Evolutionary conservation across 805 yeast species (phyloP).

Genomic region (Kockiozyma suomiensis): DNA sequence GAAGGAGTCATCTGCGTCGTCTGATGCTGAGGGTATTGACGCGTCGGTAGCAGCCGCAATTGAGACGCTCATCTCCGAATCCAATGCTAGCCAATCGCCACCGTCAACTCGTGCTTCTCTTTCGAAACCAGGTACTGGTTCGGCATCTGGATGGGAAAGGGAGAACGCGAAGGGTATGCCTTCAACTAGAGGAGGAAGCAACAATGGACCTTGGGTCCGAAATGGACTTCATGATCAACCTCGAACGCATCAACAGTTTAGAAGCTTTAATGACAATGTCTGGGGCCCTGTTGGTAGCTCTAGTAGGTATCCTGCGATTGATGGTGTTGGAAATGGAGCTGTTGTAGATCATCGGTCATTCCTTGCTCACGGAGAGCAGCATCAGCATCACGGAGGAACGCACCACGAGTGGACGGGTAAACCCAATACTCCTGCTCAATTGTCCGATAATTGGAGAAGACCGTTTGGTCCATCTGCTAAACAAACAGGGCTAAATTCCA

Average conservation of each 20-base stretch:
- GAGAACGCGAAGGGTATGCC: neutral
- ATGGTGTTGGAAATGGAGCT: slow-evolving; percentile 22
- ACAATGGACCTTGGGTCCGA: slow-evolving; percentile 18
- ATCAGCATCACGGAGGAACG: neutral
- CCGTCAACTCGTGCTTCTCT: slow-evolving; percentile 21
- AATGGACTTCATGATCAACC: slow-evolving; percentile 7
- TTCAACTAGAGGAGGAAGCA: slow-evolving; percentile 1
- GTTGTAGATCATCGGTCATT: slow-evolving; percentile 18
- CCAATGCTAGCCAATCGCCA: slow-evolving; percentile 28
- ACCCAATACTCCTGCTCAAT: slow-evolving; percentile 18
- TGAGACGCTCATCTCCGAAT: slow-evolving; percentile 28
- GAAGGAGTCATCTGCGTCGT: slow-evolving; percentile 24
- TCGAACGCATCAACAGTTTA: slow-evolving; percentile 10
- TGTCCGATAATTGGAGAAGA: slow-evolving; percentile 31
- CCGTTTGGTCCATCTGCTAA: slow-evolving; percentile 9
- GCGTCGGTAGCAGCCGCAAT: slow-evolving; percentile 33
- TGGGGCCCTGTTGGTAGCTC: slow-evolving; percentile 34
- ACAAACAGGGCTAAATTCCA: neutral
- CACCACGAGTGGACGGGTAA: neutral
- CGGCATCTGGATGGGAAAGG: slow-evolving; percentile 24
- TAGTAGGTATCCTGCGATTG: slow-evolving; percentile 26
- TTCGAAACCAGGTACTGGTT: slow-evolving; percentile 4
- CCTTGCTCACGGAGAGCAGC: neutral
- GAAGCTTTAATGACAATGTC: slow-evolving; percentile 25
- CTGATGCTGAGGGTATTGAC: slow-evolving; percentile 23